Evolutionary conservation across 2,329 filamentous ascomycete species (phyloP).

Genomic region (Orbilia quercus): DNA sequence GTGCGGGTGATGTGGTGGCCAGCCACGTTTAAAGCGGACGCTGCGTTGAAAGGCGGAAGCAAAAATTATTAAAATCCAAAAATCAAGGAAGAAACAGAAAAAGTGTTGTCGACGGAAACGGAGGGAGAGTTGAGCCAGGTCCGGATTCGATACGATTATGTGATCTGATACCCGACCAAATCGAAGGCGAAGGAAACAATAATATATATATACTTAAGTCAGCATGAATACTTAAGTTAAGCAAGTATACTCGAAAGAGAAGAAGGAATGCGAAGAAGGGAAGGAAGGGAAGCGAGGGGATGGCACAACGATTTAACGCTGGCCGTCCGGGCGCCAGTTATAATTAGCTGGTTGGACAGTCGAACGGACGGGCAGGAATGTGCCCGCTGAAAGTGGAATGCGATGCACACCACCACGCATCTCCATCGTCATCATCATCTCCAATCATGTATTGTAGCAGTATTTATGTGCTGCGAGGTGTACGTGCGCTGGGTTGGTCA

Average conservation of each 20-base stretch:
- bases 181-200: background rate
- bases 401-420: too few relatives aligned
- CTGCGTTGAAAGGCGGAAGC: background rate
- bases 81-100: too few relatives aligned
- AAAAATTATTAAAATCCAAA: too few relatives aligned
- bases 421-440: too few relatives aligned
- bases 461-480: too few relatives aligned
- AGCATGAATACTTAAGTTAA: too few relatives aligned
- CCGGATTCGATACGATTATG: too few relatives aligned
- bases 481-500: too few relatives aligned
- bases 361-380: background rate
- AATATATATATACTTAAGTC: too few relatives aligned
- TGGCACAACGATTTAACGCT: constrained; percentile 4
- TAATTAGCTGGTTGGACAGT: constrained; percentile 24
- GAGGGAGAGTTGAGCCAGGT: background rate
- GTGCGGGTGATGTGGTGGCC: background rate
- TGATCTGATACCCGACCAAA: background rate
- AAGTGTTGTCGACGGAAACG: constrained; percentile 34
- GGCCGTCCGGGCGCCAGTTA: constrained; percentile 32
- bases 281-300: background rate
- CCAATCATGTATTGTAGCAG: too few relatives aligned
- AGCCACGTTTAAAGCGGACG: constrained; percentile 18
- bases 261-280: background rate
- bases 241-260: too few relatives aligned
- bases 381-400: too few relatives aligned